Evolutionary conservation across 2,329 filamentous ascomycete genomes (phyloP).

Genomic region (Chalaropsis thielavioides): DNA sequence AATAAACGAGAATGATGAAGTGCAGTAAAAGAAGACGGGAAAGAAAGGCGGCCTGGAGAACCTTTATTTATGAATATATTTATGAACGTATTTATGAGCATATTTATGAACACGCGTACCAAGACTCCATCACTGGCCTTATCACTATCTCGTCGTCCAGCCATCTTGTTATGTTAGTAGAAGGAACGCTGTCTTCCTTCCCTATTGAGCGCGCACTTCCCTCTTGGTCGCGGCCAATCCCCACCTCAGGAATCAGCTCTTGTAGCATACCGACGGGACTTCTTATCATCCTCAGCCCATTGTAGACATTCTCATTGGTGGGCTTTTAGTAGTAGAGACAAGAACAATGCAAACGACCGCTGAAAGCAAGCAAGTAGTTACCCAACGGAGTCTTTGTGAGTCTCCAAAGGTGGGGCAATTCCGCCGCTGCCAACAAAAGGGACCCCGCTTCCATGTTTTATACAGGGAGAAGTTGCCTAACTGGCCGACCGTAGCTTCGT

Average conservation of each 20-base stretch:
- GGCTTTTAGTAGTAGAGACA: not conserved
- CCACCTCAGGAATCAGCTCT: not conserved
- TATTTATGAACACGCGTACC: too few species aligned
- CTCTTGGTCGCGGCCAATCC: conserved; percentile 2
- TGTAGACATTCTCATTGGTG: not conserved
- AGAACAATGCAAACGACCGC: not conserved
- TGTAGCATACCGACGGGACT: not conserved
- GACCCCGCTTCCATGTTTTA: not conserved
- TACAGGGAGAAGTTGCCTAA: not conserved
- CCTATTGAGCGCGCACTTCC: not conserved
- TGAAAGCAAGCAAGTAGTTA: not conserved
- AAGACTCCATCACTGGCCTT: too few species aligned
- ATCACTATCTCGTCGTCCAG: not conserved
- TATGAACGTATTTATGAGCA: too few species aligned
- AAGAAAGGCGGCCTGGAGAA: not conserved
- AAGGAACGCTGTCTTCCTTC: not conserved
- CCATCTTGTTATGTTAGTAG: not conserved
- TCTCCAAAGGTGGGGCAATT: not conserved
- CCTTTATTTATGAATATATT: too few species aligned
- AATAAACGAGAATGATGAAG: not conserved
- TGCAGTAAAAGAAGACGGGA: not conserved
- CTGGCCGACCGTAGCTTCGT: not conserved
- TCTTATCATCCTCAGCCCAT: not conserved
- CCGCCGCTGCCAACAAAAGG: not conserved
- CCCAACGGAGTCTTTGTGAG: not conserved